These are phyloP conservation scores for Musa beccarii DNA, from an alignment of 176 grass and related monocot species.

Conservation along the genomic window DNA sequence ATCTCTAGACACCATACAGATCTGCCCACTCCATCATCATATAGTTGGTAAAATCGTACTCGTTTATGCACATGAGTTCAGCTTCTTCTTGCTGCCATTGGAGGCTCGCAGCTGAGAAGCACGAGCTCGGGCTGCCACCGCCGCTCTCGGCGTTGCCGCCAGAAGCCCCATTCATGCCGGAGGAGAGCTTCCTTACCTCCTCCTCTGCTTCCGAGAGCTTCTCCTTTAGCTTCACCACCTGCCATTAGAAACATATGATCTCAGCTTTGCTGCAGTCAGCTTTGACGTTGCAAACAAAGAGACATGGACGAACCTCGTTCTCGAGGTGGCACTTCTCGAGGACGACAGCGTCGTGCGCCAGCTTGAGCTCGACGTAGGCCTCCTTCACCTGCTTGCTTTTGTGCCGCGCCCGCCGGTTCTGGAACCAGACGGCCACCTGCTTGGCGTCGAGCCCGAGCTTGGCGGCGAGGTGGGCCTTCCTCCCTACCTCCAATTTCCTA, in stretches of 20 bases:
- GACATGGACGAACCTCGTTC: conserved; percentile 27
- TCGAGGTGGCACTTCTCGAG: conserved; percentile 80
- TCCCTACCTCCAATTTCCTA: conserved; percentile 60
- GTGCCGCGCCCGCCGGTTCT: conserved; percentile 88
- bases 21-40: neutral
- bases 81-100: neutral
- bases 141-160: neutral
- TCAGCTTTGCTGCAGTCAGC: neutral
- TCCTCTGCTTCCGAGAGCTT: conserved; percentile 1
- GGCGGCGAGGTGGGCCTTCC: conserved; percentile 65
- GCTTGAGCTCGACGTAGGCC: conserved; percentile 70
- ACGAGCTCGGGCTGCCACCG: neutral
- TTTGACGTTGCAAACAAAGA: neutral
- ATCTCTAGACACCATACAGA: neutral
- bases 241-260: neutral
- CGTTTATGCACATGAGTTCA: neutral
- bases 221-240: conserved; percentile 5
- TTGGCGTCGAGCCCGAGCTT: conserved; percentile 77
- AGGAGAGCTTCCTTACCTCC: neutral
- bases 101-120: neutral
- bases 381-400: conserved; percentile 90
- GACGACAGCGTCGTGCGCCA: conserved; percentile 63
- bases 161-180: neutral
- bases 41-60: neutral
- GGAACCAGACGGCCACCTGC: conserved; percentile 94